Conservation (phyloP, 2,329 filamentous ascomycete genomes). For the Pseudogymnoascus sp. region DNA sequence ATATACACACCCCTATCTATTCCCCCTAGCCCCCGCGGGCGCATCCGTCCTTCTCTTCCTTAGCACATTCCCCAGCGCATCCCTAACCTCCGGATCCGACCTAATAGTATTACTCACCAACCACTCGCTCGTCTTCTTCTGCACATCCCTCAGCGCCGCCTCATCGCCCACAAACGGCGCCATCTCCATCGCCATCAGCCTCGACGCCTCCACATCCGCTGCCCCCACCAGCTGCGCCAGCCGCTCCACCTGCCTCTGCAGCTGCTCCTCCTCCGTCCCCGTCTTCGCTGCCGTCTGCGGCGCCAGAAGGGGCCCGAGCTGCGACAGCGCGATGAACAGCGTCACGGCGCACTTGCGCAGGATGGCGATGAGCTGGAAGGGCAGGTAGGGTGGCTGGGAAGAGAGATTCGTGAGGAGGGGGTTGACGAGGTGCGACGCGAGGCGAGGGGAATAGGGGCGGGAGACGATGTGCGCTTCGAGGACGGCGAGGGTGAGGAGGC, state of each 20-base stretch:
- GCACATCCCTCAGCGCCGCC: conserved; percentile 53
- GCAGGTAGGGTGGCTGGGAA: conserved; percentile 57
- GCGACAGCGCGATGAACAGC: conserved; percentile 72
- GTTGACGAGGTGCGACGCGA: conserved; percentile 39
- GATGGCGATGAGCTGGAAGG: conserved; percentile 74
- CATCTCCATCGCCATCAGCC: conserved; percentile 69
- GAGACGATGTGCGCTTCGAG: conserved; percentile 52
- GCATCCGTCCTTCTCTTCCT: conserved; percentile 53
- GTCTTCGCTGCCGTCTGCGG: conserved; percentile 21
- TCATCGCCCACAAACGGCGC: conserved; percentile 71
- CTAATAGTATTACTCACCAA: conserved; percentile 78
- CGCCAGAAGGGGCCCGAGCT: conserved; percentile 61
- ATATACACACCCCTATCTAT: conserved; percentile 18
- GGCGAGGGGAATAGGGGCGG: conserved; percentile 41
- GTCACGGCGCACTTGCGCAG: conserved; percentile 70
- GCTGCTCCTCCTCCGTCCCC: conserved; percentile 38
- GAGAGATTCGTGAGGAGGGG: conserved; percentile 31
- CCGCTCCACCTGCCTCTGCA: conserved; percentile 56
- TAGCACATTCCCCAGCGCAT: conserved; percentile 63
- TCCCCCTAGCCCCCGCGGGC: conserved; percentile 46
- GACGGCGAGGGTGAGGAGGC: conserved; percentile 42
- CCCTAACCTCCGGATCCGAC: conserved; percentile 70
- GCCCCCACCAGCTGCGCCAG: conserved; percentile 52
- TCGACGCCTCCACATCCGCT: conserved; percentile 59
- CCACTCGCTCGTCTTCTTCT: conserved; percentile 72